Percentiles rank a stretch among this genome's conserved stretches.
These are phyloP conservation scores for Vitellaria paradoxa DNA, from an alignment of 179 eudicot species.

Conservation along the genomic window DNA sequence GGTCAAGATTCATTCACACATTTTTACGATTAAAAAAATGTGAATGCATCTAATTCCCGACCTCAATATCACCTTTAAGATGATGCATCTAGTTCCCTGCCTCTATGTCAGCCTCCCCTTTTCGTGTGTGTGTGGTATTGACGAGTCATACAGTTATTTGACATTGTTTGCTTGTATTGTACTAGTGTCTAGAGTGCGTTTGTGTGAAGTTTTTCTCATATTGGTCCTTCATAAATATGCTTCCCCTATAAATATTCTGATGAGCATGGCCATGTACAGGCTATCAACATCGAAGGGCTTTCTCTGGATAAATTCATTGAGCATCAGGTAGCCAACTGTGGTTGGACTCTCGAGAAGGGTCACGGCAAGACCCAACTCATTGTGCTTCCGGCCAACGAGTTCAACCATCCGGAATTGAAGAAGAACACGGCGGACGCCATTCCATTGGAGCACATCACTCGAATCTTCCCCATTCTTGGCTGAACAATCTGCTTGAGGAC, in stretches of 20 bases:
- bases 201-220: neutral
- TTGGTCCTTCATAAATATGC: neutral
- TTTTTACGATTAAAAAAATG: too few relatives aligned
- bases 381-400: conserved; percentile 54
- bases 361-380: conserved; percentile 59
- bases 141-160: neutral
- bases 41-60: too few relatives aligned
- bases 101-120: too few relatives aligned
- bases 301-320: conserved; percentile 81
- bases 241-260: neutral
- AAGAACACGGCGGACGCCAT: conserved; percentile 57
- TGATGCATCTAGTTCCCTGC: too few relatives aligned
- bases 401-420: conserved; percentile 79
- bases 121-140: neutral
- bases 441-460: conserved; percentile 67
- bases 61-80: too few relatives aligned
- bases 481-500: conserved; percentile 20
- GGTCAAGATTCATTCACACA: too few relatives aligned
- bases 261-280: conserved; percentile 33
- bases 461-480: conserved; percentile 80
- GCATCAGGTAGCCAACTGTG: conserved; percentile 54
- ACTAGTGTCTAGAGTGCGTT: neutral
- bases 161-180: neutral
- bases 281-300: conserved; percentile 73
- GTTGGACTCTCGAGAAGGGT: conserved; percentile 75